These are phyloP conservation scores for Endocarpon pusillum DNA, from an alignment of 495 filamentous ascomycete species.

Conservation along the genomic window DNA sequence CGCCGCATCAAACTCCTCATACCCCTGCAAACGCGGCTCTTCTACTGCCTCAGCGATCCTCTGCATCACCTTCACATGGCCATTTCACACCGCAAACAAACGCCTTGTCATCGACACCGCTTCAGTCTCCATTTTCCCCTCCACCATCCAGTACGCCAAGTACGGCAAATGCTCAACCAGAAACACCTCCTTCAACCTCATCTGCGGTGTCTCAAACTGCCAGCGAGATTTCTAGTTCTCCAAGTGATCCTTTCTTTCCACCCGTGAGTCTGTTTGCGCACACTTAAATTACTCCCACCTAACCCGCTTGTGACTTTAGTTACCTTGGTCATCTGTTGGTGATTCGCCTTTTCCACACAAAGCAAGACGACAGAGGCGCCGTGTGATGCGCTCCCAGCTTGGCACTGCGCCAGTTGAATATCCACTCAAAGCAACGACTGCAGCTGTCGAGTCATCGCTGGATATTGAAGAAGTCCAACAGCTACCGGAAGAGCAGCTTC, in stretches of 20 bases:
- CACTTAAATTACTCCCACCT: background rate
- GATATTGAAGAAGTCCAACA: conserved; percentile 5
- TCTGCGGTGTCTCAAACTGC: conserved; percentile 14
- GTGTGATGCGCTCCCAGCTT: conserved; percentile 19
- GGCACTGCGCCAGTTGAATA: conserved; percentile 27
- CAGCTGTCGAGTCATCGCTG: background rate
- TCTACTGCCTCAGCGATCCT: background rate
- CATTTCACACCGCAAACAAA: conserved; percentile 2
- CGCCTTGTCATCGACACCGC: conserved; percentile 19
- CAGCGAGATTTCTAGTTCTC: conserved; percentile 11
- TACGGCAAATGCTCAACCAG: conserved; percentile 18
- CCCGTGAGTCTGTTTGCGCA: conserved; percentile 35
- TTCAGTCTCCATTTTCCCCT: conserved; percentile 27
- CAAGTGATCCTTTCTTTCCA: conserved; percentile 36
- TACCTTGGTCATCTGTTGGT: conserved; percentile 71
- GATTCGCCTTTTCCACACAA: conserved; percentile 46
- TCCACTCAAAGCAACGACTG: conserved; percentile 21
- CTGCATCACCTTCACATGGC: background rate
- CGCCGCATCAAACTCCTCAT: conserved; percentile 22
- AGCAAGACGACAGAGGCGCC: conserved; percentile 24
- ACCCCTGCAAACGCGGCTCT: conserved; percentile 20
- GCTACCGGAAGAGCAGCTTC: conserved; percentile 9
- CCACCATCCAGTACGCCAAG: conserved; percentile 14
- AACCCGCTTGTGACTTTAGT: conserved; percentile 20
- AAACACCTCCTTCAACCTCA: conserved; percentile 15